phyloP scores from a whole-genome alignment of 1,139 yeast genomes.

The Yamadazyma kanchanaburiensis region DNA sequence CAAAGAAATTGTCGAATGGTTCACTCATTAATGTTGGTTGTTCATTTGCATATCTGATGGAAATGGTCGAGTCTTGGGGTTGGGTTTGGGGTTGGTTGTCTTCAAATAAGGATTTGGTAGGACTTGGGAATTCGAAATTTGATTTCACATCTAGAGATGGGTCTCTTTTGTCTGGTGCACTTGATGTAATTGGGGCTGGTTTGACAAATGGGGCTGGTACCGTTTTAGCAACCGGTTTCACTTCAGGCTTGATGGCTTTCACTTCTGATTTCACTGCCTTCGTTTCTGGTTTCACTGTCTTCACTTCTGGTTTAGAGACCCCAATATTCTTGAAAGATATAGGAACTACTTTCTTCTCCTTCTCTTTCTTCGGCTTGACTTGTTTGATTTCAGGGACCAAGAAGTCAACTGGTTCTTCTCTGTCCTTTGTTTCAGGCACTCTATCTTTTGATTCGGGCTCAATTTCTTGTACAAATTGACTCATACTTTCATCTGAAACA shows the following conservation, averaged over 20 bases:
- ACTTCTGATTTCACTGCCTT: neutral
- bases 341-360: no score
- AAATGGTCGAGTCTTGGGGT: no score
- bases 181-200: neutral
- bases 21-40: constrained; percentile 6
- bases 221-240: neutral
- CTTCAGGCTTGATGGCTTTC: constrained; percentile 1
- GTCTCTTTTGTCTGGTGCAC: constrained; percentile 2
- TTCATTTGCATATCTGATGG: constrained; percentile 14
- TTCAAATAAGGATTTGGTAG: constrained; percentile 4
- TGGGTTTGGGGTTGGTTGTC: constrained; percentile 1
- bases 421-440: neutral
- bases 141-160: constrained; percentile 17
- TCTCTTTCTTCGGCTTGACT: no score
- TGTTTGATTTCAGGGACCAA: no score
- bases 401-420: no score
- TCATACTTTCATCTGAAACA: constrained; percentile 10
- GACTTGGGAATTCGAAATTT: constrained; percentile 15
- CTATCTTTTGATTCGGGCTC: neutral
- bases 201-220: neutral
- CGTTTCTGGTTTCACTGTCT: neutral
- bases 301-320: neutral
- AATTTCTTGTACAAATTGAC: neutral
- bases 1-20: constrained; percentile 1
- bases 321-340: neutral